Percentiles rank a stretch among this genome's conserved stretches.
Conservation (phyloP, 805 yeast species). For the Pichia paraexigua region DNA sequence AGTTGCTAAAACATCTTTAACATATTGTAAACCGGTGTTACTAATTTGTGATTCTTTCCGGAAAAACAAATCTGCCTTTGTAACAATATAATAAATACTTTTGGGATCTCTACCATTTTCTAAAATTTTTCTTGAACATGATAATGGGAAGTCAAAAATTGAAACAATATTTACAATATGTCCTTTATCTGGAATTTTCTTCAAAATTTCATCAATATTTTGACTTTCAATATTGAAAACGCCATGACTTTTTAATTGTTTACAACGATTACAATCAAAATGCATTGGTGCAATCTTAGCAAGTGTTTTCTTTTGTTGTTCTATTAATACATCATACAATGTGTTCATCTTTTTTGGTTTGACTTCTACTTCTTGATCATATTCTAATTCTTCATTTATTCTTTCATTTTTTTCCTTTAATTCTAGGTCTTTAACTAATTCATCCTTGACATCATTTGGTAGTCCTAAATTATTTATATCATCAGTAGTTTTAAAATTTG, state of each 20-base stretch:
- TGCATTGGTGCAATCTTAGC: not conserved
- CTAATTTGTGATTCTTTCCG: conserved; percentile 15
- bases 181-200: conserved; percentile 35
- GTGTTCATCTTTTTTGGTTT: not conserved
- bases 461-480: not conserved
- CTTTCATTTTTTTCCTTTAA: not conserved
- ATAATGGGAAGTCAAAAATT: conserved; percentile 66
- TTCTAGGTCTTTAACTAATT: not conserved
- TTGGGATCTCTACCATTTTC: conserved; percentile 26
- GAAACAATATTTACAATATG: conserved; percentile 54
- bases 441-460: not conserved
- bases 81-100: conserved; percentile 35
- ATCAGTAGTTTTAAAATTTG: not conserved
- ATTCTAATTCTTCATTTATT: not conserved
- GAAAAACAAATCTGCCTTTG: conserved; percentile 32
- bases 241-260: conserved; percentile 5
- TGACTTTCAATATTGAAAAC: not conserved
- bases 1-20: conserved; percentile 24
- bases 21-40: conserved; percentile 25
- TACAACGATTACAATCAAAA: conserved; percentile 6
- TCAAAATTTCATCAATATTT: conserved; percentile 26
- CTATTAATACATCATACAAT: not conserved
- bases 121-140: conserved; percentile 34
- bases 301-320: conserved; percentile 1
- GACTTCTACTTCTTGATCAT: not conserved